Conservation (phyloP, 257 asterid genomes). For the Capsicum baccatum region DNA sequence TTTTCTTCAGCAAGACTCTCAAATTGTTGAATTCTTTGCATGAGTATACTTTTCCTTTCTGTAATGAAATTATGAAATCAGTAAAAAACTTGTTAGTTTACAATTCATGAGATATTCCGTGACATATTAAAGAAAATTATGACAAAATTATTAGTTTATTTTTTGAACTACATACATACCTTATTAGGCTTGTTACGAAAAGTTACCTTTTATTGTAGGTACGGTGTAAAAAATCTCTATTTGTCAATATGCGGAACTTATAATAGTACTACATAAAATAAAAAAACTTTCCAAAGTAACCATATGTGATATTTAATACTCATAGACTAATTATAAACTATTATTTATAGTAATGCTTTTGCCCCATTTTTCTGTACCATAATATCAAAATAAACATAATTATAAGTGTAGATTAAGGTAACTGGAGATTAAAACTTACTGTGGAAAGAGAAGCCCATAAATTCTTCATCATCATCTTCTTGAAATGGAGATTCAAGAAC, state of each 20-base stretch:
- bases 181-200: not conserved
- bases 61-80: not conserved
- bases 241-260: not conserved
- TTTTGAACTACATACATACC: not conserved
- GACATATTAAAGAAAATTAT: not conserved
- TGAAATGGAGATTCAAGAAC: conserved; percentile 73
- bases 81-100: not conserved
- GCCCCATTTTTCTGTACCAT: too few species aligned
- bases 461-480: conserved; percentile 41
- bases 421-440: conserved; percentile 35
- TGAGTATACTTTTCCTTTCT: conserved; percentile 46
- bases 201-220: not conserved
- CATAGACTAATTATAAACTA: not conserved
- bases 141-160: not conserved
- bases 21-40: conserved; percentile 39
- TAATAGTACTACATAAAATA: not conserved
- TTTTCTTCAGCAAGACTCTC: conserved; percentile 32
- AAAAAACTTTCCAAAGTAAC: not conserved
- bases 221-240: too few species aligned
- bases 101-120: not conserved
- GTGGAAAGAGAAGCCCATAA: conserved; percentile 36
- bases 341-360: not conserved
- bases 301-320: not conserved
- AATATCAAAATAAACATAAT: not conserved
- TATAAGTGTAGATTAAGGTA: not conserved